A percentile compares a stretch with the other conserved stretches of the same genome.
Evolutionary conservation across 345 rosid species (phyloP).

Genomic region (Gossypium arboreum): DNA sequence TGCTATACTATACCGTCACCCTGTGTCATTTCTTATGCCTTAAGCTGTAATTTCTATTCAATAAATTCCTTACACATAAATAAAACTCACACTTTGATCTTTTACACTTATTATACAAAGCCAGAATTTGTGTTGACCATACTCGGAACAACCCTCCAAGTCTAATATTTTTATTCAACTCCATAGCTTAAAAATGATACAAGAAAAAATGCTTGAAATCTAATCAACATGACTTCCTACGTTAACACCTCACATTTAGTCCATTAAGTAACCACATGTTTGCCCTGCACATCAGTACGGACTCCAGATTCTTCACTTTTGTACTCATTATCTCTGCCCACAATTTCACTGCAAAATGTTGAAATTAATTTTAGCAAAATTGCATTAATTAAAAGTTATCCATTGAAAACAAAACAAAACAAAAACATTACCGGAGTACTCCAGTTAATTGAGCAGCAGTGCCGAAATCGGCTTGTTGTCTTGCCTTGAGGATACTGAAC

Average conservation of each 20-base stretch:
- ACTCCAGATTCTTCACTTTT: not conserved
- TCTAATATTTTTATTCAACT: no score
- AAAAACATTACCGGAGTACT: not conserved
- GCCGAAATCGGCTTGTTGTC: not conserved
- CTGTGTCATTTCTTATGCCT: no score
- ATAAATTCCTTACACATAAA: no score
- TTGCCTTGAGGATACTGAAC: constrained; percentile 11
- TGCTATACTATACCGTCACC: no score
- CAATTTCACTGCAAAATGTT: not conserved
- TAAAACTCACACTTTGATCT: no score
- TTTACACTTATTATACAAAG: no score
- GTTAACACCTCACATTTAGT: not conserved
- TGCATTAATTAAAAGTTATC: not conserved
- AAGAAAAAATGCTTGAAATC: no score
- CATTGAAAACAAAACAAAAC: not conserved
- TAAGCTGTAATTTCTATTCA: no score
- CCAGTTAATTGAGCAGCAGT: not conserved
- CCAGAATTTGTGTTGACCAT: no score
- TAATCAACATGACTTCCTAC: no score
- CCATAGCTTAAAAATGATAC: no score
- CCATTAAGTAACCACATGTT: not conserved
- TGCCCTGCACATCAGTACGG: not conserved
- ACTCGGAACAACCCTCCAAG: no score
- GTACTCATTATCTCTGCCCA: not conserved
- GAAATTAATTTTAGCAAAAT: not conserved